Conservation (phyloP, 495 filamentous ascomycete genomes). For the Tuber aestivum region DNA sequence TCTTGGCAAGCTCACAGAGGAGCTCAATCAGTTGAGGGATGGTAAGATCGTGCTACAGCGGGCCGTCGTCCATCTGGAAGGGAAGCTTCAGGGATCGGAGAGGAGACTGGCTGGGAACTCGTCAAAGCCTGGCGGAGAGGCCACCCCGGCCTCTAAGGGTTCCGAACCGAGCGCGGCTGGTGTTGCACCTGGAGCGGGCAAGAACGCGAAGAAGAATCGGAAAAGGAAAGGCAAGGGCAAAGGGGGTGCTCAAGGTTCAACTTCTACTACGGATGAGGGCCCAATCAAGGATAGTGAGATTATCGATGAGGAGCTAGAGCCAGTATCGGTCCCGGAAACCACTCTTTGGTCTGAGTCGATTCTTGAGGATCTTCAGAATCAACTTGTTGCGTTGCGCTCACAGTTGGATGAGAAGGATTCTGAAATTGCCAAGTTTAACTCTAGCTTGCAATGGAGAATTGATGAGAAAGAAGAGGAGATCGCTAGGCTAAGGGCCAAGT, state of each 20-base stretch:
- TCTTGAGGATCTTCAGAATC: constrained; percentile 49
- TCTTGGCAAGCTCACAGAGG: constrained; percentile 19
- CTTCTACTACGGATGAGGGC: constrained; percentile 41
- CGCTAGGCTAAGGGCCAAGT: constrained; percentile 57
- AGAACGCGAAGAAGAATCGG: constrained; percentile 80
- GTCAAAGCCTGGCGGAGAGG: constrained; percentile 8
- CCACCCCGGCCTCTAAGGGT: constrained; percentile 36
- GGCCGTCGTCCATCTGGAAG: constrained; percentile 36
- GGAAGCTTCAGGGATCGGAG: constrained; percentile 21
- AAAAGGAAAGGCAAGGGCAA: constrained; percentile 70
- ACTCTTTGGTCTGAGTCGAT: constrained; percentile 16
- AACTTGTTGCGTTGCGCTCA: constrained; percentile 51
- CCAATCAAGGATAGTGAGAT: constrained; percentile 39
- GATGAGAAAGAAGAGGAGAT: constrained; percentile 67
- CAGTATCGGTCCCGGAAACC: not conserved
- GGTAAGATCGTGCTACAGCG: constrained; percentile 33
- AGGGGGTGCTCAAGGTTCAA: constrained; percentile 47
- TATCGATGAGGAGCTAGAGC: constrained; percentile 32
- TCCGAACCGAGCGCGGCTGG: constrained; percentile 24
- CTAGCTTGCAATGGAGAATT: constrained; percentile 39
- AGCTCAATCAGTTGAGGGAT: constrained; percentile 25
- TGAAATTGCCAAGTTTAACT: constrained; percentile 40
- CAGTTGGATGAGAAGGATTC: constrained; percentile 39
- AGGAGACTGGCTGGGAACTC: not conserved
- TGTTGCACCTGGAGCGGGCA: constrained; percentile 1